Percentiles rank a stretch among this genome's conserved stretches.
Evolutionary conservation across 2,329 filamentous ascomycete species (phyloP).

Genomic region (Aspergillus fijiensis): DNA sequence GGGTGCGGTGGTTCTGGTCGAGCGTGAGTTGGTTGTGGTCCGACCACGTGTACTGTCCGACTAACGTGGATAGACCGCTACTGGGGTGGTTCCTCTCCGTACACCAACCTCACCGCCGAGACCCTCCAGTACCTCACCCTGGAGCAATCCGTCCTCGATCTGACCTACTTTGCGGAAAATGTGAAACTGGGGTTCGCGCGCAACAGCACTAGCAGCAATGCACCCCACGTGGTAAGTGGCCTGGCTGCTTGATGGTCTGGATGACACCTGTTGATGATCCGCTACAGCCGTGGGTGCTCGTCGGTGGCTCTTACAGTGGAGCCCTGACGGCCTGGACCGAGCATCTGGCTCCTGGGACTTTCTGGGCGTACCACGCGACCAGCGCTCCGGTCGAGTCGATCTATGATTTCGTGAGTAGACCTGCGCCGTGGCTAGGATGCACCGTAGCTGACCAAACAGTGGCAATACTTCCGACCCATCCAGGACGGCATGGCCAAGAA

Average conservation of each 20-base stretch:
- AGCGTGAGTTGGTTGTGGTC: conserved; percentile 43
- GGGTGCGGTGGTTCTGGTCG: conserved; percentile 56
- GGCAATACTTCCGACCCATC: conserved; percentile 59
- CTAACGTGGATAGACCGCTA: conserved; percentile 50
- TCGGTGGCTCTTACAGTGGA: conserved; percentile 58
- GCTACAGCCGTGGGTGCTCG: conserved; percentile 54
- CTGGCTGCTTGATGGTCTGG: neutral
- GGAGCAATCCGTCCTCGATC: conserved; percentile 54
- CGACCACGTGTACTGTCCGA: neutral
- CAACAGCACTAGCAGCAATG: conserved; percentile 4
- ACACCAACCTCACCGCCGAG: conserved; percentile 50
- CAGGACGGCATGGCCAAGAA: conserved; percentile 59
- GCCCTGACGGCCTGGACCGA: conserved; percentile 58
- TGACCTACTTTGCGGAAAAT: conserved; percentile 55
- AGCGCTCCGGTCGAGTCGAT: conserved; percentile 58
- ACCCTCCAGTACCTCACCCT: conserved; percentile 57
- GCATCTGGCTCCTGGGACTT: conserved; percentile 54
- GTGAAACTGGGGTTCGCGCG: conserved; percentile 53
- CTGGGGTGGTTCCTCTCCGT: conserved; percentile 59
- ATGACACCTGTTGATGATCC: neutral
- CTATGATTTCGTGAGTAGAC: conserved; percentile 48
- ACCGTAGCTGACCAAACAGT: conserved; percentile 29
- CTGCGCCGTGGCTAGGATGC: neutral
- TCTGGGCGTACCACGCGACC: conserved; percentile 61
- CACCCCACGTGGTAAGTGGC: conserved; percentile 23